phyloP scores from a whole-genome alignment of 306 rosid genomes.

The Lupinus albus region DNA sequence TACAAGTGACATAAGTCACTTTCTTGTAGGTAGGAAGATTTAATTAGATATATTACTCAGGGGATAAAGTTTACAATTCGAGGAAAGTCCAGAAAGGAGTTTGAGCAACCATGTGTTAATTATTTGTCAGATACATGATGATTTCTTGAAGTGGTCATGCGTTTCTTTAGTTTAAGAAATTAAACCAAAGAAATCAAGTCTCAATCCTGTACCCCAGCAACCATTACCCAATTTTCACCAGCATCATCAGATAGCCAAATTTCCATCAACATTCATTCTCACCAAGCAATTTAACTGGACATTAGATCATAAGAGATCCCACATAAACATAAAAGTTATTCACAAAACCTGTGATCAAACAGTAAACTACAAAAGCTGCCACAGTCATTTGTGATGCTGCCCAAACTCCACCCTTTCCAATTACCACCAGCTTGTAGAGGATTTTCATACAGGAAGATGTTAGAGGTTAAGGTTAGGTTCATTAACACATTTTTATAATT shows the following conservation, averaged over 20 bases:
- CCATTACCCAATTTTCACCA: not conserved
- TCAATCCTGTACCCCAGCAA: not conserved
- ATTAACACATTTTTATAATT: too few species aligned
- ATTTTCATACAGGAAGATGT: not conserved
- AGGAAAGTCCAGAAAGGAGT: not conserved
- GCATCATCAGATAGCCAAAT: not conserved
- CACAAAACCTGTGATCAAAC: not conserved
- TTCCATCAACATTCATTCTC: not conserved
- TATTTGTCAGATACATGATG: not conserved
- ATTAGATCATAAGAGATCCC: too few species aligned
- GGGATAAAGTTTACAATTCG: too few species aligned
- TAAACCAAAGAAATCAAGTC: not conserved
- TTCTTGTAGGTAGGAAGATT: too few species aligned
- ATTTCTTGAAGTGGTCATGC: not conserved
- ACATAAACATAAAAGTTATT: too few species aligned
- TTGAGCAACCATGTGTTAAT: not conserved
- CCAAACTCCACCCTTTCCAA: not conserved
- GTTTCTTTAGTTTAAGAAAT: constrained; percentile 1
- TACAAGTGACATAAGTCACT: too few species aligned
- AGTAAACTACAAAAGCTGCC: not conserved
- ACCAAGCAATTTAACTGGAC: too few species aligned
- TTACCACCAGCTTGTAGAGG: not conserved
- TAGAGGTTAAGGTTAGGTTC: too few species aligned
- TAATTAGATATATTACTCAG: too few species aligned
- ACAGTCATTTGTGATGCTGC: not conserved